A percentile compares a stretch with the other conserved stretches of the same genome.
These are phyloP conservation scores for Skeletonema menzelii DNA, from an alignment of 108 stramenopile genomes.

Conservation along the genomic window DNA sequence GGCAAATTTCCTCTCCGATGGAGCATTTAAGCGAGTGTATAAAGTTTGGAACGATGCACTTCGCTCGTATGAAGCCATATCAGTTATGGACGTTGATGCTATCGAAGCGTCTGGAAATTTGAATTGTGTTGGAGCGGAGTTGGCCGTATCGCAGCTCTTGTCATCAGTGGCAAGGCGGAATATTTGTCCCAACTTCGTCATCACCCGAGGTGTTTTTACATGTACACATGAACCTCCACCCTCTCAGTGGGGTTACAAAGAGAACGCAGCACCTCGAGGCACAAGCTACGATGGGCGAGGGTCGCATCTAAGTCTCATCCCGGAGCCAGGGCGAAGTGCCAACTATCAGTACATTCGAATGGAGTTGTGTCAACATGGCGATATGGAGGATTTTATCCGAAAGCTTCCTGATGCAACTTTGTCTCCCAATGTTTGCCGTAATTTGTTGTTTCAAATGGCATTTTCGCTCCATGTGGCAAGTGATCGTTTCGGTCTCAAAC, in stretches of 20 bases:
- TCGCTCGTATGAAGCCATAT: conserved; percentile 72
- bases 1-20: conserved; percentile 86
- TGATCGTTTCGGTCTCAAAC: conserved; percentile 85
- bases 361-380: conserved; percentile 94
- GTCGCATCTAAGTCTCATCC: not conserved
- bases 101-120: conserved; percentile 65
- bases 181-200: conserved; percentile 92
- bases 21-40: conserved; percentile 91
- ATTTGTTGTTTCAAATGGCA: conserved; percentile 92
- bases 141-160: conserved; percentile 84
- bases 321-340: conserved; percentile 23
- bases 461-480: conserved; percentile 89
- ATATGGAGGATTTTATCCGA: conserved; percentile 90
- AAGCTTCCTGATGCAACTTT: conserved; percentile 55
- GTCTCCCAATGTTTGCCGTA: conserved; percentile 45
- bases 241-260: conserved; percentile 65
- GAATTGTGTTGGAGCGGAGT: conserved; percentile 81
- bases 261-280: conserved; percentile 63
- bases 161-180: conserved; percentile 82
- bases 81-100: conserved; percentile 84
- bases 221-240: conserved; percentile 64
- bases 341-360: conserved; percentile 96
- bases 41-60: conserved; percentile 68
- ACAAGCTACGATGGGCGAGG: conserved; percentile 30
- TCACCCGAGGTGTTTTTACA: conserved; percentile 80